Base-by-base conservation (phyloP, 371 early-diverging fungal genomes). In the Mortierella sp. region DNA sequence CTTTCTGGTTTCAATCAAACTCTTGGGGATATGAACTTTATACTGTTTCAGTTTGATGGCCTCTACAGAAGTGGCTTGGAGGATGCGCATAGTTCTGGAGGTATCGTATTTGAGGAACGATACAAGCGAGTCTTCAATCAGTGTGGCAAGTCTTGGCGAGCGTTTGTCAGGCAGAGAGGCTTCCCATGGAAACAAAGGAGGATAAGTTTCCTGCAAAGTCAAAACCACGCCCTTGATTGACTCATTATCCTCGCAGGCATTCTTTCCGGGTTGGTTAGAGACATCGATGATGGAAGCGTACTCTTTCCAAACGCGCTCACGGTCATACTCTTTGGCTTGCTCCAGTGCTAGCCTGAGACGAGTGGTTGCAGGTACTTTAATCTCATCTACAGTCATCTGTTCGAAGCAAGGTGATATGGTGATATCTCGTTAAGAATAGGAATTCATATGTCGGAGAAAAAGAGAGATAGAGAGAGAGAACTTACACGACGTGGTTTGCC, bases 401-500 rank as follows among this genome's bases (percentile, higher is more conserved):
- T 12, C 40, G 7, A 22, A 9, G 7, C 31, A 34, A 57, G 53
- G 26, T 17, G 22, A n/a, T n/a, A n/a, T n/a, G n/a, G n/a, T n/a
- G n/a, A 26, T 19, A n/a, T 22, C 10, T 2, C 10, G 31, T 22
- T n/a, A 8, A 57, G 37, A n/a, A 28, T 22, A 59, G 29, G 22
- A 55, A 51, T 26, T 26, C 49, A 47, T 28, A 28, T 22, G 28
- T n/a, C 19, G 2, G 12, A 7, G 22, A 26, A 45, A 13, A 56
- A 19, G 6, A 23, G 35, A 32, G 23, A 43, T 23, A 3, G 31
- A 56, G 22, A 40, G 43, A 35, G 43, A 23, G 23, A 28, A 66
- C 73, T 15, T 73, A 73, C 73, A 23, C 17, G 49, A 29, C 53
- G 62, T 19, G 72, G 71, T 31, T 80, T 80, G 55, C 81, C 75